Conservation (phyloP, 257 asterid genomes). For the Capsicum pubescens region DNA sequence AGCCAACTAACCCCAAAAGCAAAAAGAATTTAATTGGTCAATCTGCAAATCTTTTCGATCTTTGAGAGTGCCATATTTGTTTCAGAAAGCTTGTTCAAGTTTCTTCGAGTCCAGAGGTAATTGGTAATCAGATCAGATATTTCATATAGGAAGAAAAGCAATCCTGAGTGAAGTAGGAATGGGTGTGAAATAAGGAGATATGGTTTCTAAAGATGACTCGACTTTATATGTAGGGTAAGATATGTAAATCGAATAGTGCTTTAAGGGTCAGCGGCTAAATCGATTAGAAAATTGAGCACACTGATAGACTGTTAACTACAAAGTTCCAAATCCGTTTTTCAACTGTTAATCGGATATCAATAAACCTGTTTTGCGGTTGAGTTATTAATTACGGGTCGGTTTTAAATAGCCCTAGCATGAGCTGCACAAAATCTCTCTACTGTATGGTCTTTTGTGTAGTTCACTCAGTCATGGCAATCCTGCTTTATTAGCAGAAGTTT, state of each 20-base stretch:
- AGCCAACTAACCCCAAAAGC: constrained; percentile 78
- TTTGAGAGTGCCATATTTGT: constrained; percentile 57
- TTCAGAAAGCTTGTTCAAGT: constrained; percentile 64
- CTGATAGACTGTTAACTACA: no score
- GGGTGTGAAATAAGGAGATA: no score
- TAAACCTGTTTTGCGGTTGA: no score
- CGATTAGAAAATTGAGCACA: no score
- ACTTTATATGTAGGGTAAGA: no score
- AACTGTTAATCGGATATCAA: no score
- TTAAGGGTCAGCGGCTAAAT: no score
- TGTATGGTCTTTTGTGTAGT: neutral
- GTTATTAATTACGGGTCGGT: no score
- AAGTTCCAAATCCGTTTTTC: no score
- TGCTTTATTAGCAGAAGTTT: neutral
- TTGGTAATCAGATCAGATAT: constrained; percentile 45
- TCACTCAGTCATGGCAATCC: neutral
- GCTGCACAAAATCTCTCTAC: neutral
- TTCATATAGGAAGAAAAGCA: constrained; percentile 46
- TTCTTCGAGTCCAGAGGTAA: constrained; percentile 54
- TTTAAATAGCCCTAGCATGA: no score
- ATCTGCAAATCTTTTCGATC: constrained; percentile 72
- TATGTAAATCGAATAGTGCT: no score
- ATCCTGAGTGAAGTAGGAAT: constrained; percentile 25
- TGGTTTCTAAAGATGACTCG: no score
- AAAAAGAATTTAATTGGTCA: constrained; percentile 75